Evolutionary conservation across 2,329 filamentous ascomycete species (phyloP).

Genomic region (Coniochaeta prunicola): DNA sequence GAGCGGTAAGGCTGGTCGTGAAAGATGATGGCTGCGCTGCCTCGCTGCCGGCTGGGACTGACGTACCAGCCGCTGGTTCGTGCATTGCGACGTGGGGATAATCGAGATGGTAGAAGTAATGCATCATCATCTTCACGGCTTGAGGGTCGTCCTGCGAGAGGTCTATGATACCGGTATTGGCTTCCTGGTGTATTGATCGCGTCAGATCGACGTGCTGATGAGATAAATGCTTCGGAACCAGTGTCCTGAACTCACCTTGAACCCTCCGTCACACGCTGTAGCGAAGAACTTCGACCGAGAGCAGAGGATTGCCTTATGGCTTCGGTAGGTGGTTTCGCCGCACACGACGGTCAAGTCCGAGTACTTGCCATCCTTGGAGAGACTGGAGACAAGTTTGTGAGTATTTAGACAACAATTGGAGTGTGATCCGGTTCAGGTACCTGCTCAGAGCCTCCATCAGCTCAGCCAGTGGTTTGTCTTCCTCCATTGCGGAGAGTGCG

Average conservation of each 20-base stretch:
- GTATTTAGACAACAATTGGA: not conserved
- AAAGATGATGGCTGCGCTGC: not conserved
- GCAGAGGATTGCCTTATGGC: slow-evolving; percentile 4
- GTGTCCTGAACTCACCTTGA: not conserved
- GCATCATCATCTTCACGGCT: slow-evolving; percentile 8
- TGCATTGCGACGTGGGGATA: slow-evolving; percentile 6
- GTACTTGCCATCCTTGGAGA: not conserved
- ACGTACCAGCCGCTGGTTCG: not conserved
- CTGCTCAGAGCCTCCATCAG: not conserved
- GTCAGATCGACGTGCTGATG: not conserved
- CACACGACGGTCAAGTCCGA: slow-evolving; percentile 1
- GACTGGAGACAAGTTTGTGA: not conserved
- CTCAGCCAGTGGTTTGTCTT: not conserved
- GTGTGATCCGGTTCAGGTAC: not conserved
- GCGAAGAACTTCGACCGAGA: slow-evolving; percentile 1
- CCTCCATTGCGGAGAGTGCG: not conserved
- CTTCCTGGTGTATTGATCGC: not conserved
- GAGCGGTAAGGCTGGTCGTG: not conserved
- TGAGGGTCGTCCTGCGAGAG: slow-evolving; percentile 10
- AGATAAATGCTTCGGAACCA: not conserved
- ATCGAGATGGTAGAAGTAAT: slow-evolving; percentile 13
- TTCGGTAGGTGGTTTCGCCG: not conserved
- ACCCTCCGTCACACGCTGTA: not conserved
- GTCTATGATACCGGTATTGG: not conserved
- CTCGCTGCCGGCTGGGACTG: not conserved